Percentiles rank a stretch among this genome's conserved stretches.
phyloP scores from a whole-genome alignment of 1,284 basidiomycete genomes.

The Trichosporon coremiiforme region DNA sequence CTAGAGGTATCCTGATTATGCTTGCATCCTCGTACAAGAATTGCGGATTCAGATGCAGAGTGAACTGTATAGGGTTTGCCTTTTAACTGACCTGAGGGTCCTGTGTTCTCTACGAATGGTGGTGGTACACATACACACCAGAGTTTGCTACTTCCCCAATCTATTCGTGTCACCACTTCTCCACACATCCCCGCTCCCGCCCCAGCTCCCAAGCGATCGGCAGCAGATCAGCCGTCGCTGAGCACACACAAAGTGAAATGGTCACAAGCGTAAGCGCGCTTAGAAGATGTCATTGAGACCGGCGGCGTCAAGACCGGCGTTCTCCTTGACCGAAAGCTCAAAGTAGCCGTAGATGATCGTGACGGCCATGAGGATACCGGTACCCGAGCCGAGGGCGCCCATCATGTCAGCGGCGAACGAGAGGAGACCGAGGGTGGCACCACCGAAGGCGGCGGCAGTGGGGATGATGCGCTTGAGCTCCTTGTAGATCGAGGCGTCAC shows the following conservation, averaged over 20 bases:
- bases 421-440: conserved; percentile 88
- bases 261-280: neutral
- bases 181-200: neutral
- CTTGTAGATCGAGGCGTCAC: conserved; percentile 98
- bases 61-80: conserved; percentile 6
- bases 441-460: conserved; percentile 94
- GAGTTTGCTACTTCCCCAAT: conserved; percentile 12
- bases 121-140: conserved; percentile 17
- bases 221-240: neutral
- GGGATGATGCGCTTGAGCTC: conserved; percentile 97
- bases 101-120: conserved; percentile 15
- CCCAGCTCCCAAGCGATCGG: neutral
- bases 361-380: conserved; percentile 96
- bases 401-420: conserved; percentile 95
- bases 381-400: conserved; percentile 94
- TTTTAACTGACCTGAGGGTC: neutral
- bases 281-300: conserved; percentile 55
- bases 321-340: conserved; percentile 61
- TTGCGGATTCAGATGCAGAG: conserved; percentile 16
- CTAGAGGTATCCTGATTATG: neutral
- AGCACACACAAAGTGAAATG: neutral
- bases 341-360: conserved; percentile 92
- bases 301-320: conserved; percentile 57
- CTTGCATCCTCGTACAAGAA: conserved; percentile 6
- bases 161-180: neutral